Evolutionary conservation across 768 basidiomycete genomes (phyloP), one percentile per base, ranked within the genome.

Genomic region (Auricularia heimuer): DNA sequence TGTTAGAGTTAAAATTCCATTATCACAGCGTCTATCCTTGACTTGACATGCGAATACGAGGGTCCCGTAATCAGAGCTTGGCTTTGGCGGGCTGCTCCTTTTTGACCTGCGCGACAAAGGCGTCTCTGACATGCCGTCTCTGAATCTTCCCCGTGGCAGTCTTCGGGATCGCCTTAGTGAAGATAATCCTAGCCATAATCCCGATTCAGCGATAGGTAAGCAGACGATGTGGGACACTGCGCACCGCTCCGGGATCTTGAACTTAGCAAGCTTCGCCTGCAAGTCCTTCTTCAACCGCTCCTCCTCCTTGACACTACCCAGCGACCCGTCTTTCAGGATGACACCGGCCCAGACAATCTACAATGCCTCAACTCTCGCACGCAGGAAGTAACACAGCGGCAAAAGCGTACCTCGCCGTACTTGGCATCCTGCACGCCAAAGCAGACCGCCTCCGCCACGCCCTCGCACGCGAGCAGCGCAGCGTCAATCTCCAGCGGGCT

Each of bases 401-500:
- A 10, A 18, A 51, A 14, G 33, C 56, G 14, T 29, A 35, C 65
- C 64, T 71, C 71, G 39, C 71, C 71, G 60, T 71, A 71, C 62
- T 70, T 71, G 51, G 42, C 58, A 60, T 71, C 71, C 51, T 68
- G 67, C 33, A 71, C 70, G 21, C 71, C 71, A 61, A 71, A 71
- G 51, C 63, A 68, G 10, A 68, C 67, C 18, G 67, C 67, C 51
- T 68, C 67, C 7, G 42, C 61, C 11, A 68, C 68, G 34, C 63
- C 66, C 8, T 62, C 63, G 18, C 1, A 68, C 62, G 14, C 21
- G 7, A 76, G 69, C 29, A 86, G 73, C 3, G 84, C 84, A 64
- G 83, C 81, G 72, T 86, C 85, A 29, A 86, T 74, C 72, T 86
- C 84, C 65, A 85, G 81, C 1, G 85, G 85, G 3, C 81, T 83